Conservation (phyloP, 164 flowering plant species). For the Liquidambar formosana region DNA sequence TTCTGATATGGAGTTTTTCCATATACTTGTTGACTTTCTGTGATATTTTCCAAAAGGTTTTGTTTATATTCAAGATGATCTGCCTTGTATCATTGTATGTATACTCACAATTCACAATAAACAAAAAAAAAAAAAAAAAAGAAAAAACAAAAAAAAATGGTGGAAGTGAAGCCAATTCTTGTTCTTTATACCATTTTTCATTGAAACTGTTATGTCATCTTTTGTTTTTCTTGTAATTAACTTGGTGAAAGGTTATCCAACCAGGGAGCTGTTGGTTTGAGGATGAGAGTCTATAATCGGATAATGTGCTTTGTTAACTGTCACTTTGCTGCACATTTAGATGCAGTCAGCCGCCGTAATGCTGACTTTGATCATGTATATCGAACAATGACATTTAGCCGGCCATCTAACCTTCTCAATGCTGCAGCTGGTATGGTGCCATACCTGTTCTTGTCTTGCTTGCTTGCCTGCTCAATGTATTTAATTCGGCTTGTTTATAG, state of each 20-base stretch:
- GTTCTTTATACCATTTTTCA: background rate
- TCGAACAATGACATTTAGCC: conserved; percentile 71
- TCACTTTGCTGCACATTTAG: conserved; percentile 97
- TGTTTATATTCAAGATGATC: background rate
- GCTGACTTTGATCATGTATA: conserved; percentile 94
- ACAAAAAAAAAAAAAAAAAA: background rate
- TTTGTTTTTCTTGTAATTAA: conserved; percentile 5
- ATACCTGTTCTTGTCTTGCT: conserved; percentile 42
- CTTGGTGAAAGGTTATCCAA: conserved; percentile 2
- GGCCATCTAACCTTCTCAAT: conserved; percentile 52
- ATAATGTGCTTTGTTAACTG: conserved; percentile 89
- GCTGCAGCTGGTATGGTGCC: conserved; percentile 66
- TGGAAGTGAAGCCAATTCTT: too few species aligned
- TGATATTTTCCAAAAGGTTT: background rate
- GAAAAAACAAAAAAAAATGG: background rate
- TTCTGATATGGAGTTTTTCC: too few species aligned
- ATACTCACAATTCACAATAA: background rate
- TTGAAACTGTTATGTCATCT: background rate
- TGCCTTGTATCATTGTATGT: background rate
- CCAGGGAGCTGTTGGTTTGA: conserved; percentile 98
- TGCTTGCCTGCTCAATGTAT: conserved; percentile 53
- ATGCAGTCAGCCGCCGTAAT: conserved; percentile 94
- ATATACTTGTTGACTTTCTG: background rate
- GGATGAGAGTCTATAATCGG: conserved; percentile 83
- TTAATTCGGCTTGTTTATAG: conserved; percentile 60